Evolutionary conservation across 2,329 filamentous ascomycete species (phyloP).

Genomic region (Penicillium sp.): DNA sequence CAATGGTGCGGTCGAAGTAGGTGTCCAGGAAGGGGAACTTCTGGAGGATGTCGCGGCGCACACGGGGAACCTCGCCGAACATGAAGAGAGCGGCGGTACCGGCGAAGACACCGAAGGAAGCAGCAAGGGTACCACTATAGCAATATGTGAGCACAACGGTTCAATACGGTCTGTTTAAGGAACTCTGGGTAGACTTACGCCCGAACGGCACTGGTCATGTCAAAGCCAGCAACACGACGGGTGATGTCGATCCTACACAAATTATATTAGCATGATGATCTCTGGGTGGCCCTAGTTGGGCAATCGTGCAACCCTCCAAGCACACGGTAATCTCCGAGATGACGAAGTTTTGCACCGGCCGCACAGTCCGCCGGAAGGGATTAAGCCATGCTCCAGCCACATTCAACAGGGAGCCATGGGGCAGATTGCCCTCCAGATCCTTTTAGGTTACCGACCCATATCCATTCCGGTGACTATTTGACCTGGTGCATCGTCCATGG

Average conservation of each 20-base stretch:
- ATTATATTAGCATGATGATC: neutral
- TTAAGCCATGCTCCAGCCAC: neutral
- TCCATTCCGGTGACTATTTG: neutral
- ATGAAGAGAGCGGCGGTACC: slow-evolving; percentile 64
- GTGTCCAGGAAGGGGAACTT: slow-evolving; percentile 60
- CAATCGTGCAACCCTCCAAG: neutral
- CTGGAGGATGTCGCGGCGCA: slow-evolving; percentile 63
- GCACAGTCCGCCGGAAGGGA: neutral
- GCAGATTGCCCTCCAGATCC: neutral
- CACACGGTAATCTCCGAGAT: slow-evolving; percentile 1
- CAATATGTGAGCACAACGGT: neutral
- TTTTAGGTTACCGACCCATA: neutral
- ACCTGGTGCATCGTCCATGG: neutral
- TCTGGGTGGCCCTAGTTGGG: neutral
- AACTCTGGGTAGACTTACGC: slow-evolving; percentile 43
- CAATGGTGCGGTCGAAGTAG: slow-evolving; percentile 59
- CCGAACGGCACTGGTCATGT: slow-evolving; percentile 40
- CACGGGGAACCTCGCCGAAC: slow-evolving; percentile 64
- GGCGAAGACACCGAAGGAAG: slow-evolving; percentile 57
- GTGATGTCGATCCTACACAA: slow-evolving; percentile 51
- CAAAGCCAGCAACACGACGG: slow-evolving; percentile 53
- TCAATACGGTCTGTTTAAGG: neutral
- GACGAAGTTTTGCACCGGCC: neutral
- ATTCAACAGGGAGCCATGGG: neutral
- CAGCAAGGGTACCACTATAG: slow-evolving; percentile 49